Base-by-base conservation (phyloP, 352 stramenopile species). In the Phytophthora lateralis region DNA sequence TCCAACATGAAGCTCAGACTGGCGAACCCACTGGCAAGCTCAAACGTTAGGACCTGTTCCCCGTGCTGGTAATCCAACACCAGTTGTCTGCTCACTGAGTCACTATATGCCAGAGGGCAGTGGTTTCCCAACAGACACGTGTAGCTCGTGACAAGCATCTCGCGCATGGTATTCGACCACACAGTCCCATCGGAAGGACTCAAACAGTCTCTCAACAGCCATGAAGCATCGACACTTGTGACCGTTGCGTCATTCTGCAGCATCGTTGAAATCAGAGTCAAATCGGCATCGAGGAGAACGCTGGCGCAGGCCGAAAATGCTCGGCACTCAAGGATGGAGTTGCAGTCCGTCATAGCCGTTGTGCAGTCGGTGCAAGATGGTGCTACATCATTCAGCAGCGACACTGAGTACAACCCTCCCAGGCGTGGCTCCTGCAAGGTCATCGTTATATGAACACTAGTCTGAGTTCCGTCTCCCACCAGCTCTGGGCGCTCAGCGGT, bases 171-270 rank as follows among this genome's bases (percentile, higher is more conserved):
- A 26, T 34, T 55, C 0, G 55, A 60, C 62, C 55, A 71, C 12
- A 53, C 21, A 1, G 62, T 61, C 21, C 34, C 62, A 29, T 71
- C 62, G 30, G 37, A 61, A 15, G 62, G 62, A n/a, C 41, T 62
- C n/a, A 66, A 34, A 26, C 63, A 71, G 35, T 58, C 15, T 32
- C 39, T 35, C 9, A 71, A 42, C 26, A 57, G 24, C 63, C 63
- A 71, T 0, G 63, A 55, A n/a, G 27, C 56, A 24, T 71, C 56
- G 2, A 62, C 17, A 14, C 42, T 43, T 8, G 9, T 32, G 2
- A 9, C n/a, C 34, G 43, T 18, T 7, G 18, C 35, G 9, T 50
- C n/a, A 21, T 18, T 35, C 15, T 54, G 14, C 29, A 62, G 21
- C 49, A 66, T 39, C 2, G 34, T 47, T 10, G 49, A 60, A 21